A percentile compares a stretch with the other conserved stretches of the same genome.
Evolutionary conservation across 768 basidiomycete genomes (phyloP).

Genomic region (Cyclocybe cylindracea): DNA sequence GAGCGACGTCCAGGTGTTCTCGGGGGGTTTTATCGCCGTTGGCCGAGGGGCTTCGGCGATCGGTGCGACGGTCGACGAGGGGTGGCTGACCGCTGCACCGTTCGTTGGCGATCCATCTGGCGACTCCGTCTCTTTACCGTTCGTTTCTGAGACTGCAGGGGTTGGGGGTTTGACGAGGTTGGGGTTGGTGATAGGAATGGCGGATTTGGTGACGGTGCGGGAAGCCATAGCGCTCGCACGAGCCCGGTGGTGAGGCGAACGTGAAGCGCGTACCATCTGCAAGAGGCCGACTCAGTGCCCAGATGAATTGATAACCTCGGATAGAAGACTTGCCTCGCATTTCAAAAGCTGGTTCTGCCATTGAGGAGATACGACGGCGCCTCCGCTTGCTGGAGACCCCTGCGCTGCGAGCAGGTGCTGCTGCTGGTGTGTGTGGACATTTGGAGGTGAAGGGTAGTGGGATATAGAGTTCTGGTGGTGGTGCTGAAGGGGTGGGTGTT

Average conservation of each 20-base stretch:
- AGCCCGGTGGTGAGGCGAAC: conserved; percentile 92
- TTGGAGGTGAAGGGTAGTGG: conserved; percentile 81
- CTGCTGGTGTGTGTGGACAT: conserved; percentile 52
- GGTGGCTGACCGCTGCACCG: conserved; percentile 47
- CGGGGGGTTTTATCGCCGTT: conserved; percentile 62
- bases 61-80: conserved; percentile 77
- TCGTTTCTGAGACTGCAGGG: conserved; percentile 35
- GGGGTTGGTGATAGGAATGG: conserved; percentile 91
- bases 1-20: conserved; percentile 84
- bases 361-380: conserved; percentile 72
- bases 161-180: conserved; percentile 62
- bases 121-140: conserved; percentile 30
- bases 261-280: conserved; percentile 82
- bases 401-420: conserved; percentile 54
- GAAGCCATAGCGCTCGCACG: conserved; percentile 94
- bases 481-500: conserved; percentile 59
- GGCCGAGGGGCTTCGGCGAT: conserved; percentile 67
- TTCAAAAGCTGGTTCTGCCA: conserved; percentile 95
- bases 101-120: conserved; percentile 25
- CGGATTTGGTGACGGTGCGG: conserved; percentile 81
- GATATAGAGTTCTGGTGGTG: conserved; percentile 80
- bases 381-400: conserved; percentile 55
- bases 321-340: conserved; percentile 71
- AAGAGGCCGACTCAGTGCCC: conserved; percentile 40
- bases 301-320: conserved; percentile 12